Evolutionary conservation across 345 rosid genomes (phyloP).

Genomic region (Rubroshorea leprosula): DNA sequence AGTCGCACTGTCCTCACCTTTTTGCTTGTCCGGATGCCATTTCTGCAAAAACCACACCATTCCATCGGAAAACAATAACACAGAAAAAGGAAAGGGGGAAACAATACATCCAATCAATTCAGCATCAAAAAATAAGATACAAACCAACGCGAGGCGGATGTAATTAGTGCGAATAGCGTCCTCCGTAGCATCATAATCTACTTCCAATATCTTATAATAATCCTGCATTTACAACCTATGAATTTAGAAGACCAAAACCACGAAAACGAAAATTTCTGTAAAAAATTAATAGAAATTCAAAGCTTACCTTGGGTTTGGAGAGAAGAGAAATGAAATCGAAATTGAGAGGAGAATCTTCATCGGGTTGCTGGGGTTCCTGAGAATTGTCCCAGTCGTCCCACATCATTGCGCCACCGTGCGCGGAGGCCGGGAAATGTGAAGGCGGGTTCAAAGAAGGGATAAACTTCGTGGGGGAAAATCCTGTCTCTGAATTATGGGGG

Average conservation of each 20-base stretch:
- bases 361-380: constrained; percentile 11
- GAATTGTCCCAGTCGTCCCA: constrained; percentile 34
- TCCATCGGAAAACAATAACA: not conserved
- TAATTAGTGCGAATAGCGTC: constrained; percentile 87
- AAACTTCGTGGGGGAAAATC: not conserved
- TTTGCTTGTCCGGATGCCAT: constrained; percentile 96
- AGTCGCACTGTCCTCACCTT: constrained; percentile 55
- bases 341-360: constrained; percentile 38
- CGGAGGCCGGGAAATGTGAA: not conserved
- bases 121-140: not conserved
- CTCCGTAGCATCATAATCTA: constrained; percentile 72
- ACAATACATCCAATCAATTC: not conserved
- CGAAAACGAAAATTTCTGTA: not conserved
- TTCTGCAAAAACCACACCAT: constrained; percentile 41
- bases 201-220: constrained; percentile 80
- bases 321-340: constrained; percentile 60
- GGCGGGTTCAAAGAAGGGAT: not conserved
- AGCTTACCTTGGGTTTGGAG: constrained; percentile 57
- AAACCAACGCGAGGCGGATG: constrained; percentile 89
- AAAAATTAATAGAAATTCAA: not conserved
- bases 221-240: constrained; percentile 41
- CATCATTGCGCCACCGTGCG: constrained; percentile 22
- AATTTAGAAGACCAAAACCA: not conserved
- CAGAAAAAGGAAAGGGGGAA: not conserved
- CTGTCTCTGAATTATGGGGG: constrained; percentile 11